phyloP scores from a whole-genome alignment of 2,329 filamentous ascomycete species.

The Juglanconis juglandina region DNA sequence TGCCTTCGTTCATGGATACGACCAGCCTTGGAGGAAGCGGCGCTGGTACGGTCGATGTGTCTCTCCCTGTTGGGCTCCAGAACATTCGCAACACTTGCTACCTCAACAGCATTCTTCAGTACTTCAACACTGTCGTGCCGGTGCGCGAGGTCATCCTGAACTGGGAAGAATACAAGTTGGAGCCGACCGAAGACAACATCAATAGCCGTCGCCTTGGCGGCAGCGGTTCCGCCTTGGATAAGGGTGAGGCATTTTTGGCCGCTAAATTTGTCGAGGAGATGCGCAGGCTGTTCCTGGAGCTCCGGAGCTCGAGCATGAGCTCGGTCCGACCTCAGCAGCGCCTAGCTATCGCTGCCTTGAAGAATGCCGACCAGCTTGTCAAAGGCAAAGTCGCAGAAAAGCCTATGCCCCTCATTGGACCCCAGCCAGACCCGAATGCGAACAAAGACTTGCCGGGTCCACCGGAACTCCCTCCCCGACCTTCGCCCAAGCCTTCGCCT shows the following conservation, averaged over 20 bases:
- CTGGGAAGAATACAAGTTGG: constrained; percentile 68
- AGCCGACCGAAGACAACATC: constrained; percentile 61
- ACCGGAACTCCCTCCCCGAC: constrained; percentile 50
- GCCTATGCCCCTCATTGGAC: constrained; percentile 13
- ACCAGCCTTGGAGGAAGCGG: not conserved
- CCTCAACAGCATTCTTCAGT: constrained; percentile 92
- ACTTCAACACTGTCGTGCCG: constrained; percentile 83
- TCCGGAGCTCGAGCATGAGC: constrained; percentile 60
- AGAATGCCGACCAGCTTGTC: constrained; percentile 28
- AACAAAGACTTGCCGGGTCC: constrained; percentile 26
- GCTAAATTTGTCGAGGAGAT: constrained; percentile 70
- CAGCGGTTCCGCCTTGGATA: constrained; percentile 44
- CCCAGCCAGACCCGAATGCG: not conserved
- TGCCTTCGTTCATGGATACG: not conserved
- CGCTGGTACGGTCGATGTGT: constrained; percentile 29
- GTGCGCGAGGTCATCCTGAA: constrained; percentile 77
- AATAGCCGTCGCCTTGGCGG: constrained; percentile 72
- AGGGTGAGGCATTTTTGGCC: constrained; percentile 36
- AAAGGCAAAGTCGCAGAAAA: constrained; percentile 14
- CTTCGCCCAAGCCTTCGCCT: constrained; percentile 37
- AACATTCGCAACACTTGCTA: constrained; percentile 99
- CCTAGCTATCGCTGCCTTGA: constrained; percentile 75
- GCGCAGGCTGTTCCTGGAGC: constrained; percentile 63
- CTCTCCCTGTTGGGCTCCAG: constrained; percentile 77
- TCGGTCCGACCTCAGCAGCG: constrained; percentile 71